Conservation (phyloP, 2,329 filamentous ascomycete genomes). For the Colletotrichum trifolii region DNA sequence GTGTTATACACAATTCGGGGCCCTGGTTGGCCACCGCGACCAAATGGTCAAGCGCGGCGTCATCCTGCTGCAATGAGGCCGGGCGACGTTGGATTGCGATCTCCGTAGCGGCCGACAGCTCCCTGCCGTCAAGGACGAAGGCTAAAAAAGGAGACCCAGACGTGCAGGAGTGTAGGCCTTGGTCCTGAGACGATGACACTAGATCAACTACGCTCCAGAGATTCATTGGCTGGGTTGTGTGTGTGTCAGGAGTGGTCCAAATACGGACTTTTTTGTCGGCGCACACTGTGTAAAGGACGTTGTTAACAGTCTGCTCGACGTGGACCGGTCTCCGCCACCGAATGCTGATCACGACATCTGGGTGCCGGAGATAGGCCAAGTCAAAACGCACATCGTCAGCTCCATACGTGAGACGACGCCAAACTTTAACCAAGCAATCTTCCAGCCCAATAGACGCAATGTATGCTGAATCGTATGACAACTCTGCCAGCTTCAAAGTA, state of each 20-base stretch:
- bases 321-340: slow-evolving; percentile 88
- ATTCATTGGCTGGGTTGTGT: slow-evolving; percentile 77
- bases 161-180: slow-evolving; percentile 33
- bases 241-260: slow-evolving; percentile 82
- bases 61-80: slow-evolving; percentile 42
- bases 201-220: slow-evolving; percentile 87
- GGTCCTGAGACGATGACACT: slow-evolving; percentile 71
- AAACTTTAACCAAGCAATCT: slow-evolving; percentile 90
- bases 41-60: slow-evolving; percentile 83
- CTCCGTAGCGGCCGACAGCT: slow-evolving; percentile 83
- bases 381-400: slow-evolving; percentile 88
- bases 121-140: slow-evolving; percentile 84
- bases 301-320: slow-evolving; percentile 81
- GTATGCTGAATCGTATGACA: slow-evolving; percentile 88
- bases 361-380: slow-evolving; percentile 89
- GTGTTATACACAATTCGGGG: slow-evolving; percentile 87
- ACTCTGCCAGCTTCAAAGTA: slow-evolving; percentile 76
- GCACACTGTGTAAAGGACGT: slow-evolving; percentile 91
- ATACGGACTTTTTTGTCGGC: slow-evolving; percentile 83
- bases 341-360: slow-evolving; percentile 79
- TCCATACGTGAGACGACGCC: slow-evolving; percentile 88
- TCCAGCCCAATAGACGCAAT: slow-evolving; percentile 84
- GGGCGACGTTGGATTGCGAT: slow-evolving; percentile 70
- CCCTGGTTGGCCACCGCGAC: slow-evolving; percentile 86
- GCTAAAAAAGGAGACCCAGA: slow-evolving; percentile 48